Conservation (phyloP, 2,329 filamentous ascomycete genomes). For the Diaporthe sp. region DNA sequence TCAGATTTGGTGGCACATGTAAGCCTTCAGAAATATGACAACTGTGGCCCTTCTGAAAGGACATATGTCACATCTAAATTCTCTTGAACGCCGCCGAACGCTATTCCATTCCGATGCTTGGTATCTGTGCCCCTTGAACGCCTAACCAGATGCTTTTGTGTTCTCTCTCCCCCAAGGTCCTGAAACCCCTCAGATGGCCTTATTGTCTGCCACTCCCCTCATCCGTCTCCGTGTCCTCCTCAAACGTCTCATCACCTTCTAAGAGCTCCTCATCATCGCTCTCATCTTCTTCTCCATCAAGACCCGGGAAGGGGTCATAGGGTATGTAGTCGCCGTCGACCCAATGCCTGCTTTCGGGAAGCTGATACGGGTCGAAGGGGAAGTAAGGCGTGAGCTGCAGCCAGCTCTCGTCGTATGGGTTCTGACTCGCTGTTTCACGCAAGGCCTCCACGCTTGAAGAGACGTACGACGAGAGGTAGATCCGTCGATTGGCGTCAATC, state of each 20-base stretch:
- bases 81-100: constrained; percentile 35
- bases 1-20: not conserved
- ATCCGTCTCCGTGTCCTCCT: constrained; percentile 49
- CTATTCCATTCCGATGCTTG: constrained; percentile 37
- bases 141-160: constrained; percentile 37
- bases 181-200: not conserved
- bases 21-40: constrained; percentile 21
- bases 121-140: constrained; percentile 41
- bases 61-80: constrained; percentile 17
- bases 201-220: constrained; percentile 42
- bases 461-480: constrained; percentile 82
- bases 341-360: constrained; percentile 91
- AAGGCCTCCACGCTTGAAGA: constrained; percentile 68
- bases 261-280: constrained; percentile 65
- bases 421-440: constrained; percentile 63
- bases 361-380: constrained; percentile 95
- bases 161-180: not conserved
- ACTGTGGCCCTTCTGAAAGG: not conserved
- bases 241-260: constrained; percentile 55
- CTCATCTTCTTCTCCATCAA: constrained; percentile 70
- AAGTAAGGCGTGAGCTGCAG: constrained; percentile 95
- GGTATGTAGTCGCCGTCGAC: constrained; percentile 85
- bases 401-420: constrained; percentile 78
- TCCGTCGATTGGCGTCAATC: constrained; percentile 91
- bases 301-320: constrained; percentile 82